Evolutionary conservation across 495 filamentous ascomycete genomes (phyloP), one percentile per base, ranked within the genome.

Genomic region (Aspergillus haitiensis): DNA sequence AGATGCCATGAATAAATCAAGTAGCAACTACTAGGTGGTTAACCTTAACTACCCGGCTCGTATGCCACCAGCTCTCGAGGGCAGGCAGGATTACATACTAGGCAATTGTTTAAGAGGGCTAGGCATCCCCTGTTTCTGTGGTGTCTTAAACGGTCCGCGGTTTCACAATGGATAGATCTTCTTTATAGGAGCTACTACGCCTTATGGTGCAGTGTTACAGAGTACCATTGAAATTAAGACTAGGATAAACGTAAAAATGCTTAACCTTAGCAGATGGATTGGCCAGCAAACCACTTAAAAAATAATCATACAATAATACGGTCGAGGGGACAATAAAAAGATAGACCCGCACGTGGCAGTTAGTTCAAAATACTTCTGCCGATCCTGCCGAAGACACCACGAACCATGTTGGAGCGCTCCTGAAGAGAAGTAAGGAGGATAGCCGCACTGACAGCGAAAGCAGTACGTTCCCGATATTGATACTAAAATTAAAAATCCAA

Each of bases 371-470:
- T 81, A 33, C 74, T 76, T 7, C 72, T 75, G 47, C 90, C 66
- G 36, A 95, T 67, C 45, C 74, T 84, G 12, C 91, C 91, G 61
- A 93, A 78, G 21, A 93, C 81, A 6, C 92, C 92, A 53, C 90
- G 79, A 31, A 97, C 87, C 66, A 84, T 74, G 53, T 68, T 71
- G 49, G 80, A 83, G 36, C 84, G 81, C 67, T 94, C 90, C 27
- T 82, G 74, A 31, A 86, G 81, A 56, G 81, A 83, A 6, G 90
- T 91, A 58, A 96, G 79, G 39, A 96, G 82, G 34, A 93, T 80
- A 3, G 90, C 93, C 15, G 84, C 82, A 64, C 89, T 90, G 39
- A 86, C 49, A 0, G 90, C 84, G 70, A 96, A 97, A 8, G 82
- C 84, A 52, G 85, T 60, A 45, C 81, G 86, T 76, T 97, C 92